Conservation (phyloP, 78 protist genomes). For the Chrysochromulina tobinii region DNA sequence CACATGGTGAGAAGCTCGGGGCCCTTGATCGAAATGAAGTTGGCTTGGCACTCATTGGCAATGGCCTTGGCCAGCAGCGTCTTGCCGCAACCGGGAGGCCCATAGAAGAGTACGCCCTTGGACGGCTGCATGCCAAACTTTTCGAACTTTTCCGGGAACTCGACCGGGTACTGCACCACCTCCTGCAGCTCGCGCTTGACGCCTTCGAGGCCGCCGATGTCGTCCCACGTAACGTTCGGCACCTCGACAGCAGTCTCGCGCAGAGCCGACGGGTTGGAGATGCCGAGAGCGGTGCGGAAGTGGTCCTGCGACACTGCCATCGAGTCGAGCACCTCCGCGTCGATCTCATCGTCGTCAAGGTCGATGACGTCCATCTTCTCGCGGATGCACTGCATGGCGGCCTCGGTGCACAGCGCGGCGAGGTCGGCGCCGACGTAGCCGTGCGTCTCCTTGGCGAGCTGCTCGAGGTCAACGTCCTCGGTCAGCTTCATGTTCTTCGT, state of each 20-base stretch:
- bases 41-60: constrained; percentile 99
- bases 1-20: constrained; percentile 99
- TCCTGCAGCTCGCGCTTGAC: constrained; percentile 91
- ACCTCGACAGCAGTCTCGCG: constrained; percentile 98
- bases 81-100: constrained; percentile 99
- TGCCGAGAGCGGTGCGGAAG: constrained; percentile 87
- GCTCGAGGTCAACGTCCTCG: constrained; percentile 98
- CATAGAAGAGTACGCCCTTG: constrained; percentile 99
- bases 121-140: constrained; percentile 98
- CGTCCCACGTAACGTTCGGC: constrained; percentile 99
- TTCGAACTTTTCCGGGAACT: constrained; percentile 98
- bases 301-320: constrained; percentile 96
- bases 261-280: constrained; percentile 98
- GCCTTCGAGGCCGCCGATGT: constrained; percentile 99
- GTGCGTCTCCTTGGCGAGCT: constrained; percentile 90
- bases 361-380: constrained; percentile 99
- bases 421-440: constrained; percentile 99
- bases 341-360: constrained; percentile 98
- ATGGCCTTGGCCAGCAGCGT: constrained; percentile 99
- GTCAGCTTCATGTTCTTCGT: constrained; percentile 99
- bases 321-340: constrained; percentile 95
- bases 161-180: constrained; percentile 98
- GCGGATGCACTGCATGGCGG: constrained; percentile 99
- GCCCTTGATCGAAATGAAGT: constrained; percentile 99
- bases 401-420: constrained; percentile 98